A percentile compares a stretch with the other conserved stretches of the same genome.
Conservation (phyloP, 345 rosid species). For the Euphorbia tirucalli region DNA sequence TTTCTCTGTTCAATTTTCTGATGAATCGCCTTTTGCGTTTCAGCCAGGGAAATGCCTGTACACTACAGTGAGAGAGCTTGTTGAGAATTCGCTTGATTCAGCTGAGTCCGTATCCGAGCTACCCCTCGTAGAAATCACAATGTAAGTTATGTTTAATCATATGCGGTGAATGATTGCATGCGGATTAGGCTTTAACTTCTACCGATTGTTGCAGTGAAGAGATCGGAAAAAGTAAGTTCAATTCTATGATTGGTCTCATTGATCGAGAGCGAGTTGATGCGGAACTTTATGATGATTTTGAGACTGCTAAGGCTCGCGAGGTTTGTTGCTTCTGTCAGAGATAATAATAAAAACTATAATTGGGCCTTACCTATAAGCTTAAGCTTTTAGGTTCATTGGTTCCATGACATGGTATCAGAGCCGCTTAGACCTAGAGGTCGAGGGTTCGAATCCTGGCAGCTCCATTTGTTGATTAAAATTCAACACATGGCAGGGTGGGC, state of each 20-base stretch:
- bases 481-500: too few relatives aligned
- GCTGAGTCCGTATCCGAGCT: conserved; percentile 91
- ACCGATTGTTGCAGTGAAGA: conserved; percentile 65
- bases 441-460: too few relatives aligned
- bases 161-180: background rate
- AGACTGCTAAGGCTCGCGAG: conserved; percentile 91
- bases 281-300: conserved; percentile 78
- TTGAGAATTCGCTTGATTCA: conserved; percentile 93
- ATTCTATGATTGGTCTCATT: conserved; percentile 91
- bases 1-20: too few relatives aligned
- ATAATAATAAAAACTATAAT: too few relatives aligned
- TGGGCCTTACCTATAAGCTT: too few relatives aligned
- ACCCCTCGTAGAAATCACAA: conserved; percentile 78
- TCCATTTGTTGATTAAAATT: too few relatives aligned
- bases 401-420: too few relatives aligned
- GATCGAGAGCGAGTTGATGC: conserved; percentile 87
- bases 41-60: conserved; percentile 92
- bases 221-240: conserved; percentile 78
- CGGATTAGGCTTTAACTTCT: background rate
- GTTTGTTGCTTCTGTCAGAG: too few relatives aligned
- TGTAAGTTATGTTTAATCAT: conserved; percentile 42
- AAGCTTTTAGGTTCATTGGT: too few relatives aligned
- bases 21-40: conserved; percentile 16
- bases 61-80: conserved; percentile 91
- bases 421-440: too few relatives aligned